These are phyloP conservation scores for Canariomyces notabilis DNA, from an alignment of 2,329 filamentous ascomycete genomes.

Conservation along the genomic window DNA sequence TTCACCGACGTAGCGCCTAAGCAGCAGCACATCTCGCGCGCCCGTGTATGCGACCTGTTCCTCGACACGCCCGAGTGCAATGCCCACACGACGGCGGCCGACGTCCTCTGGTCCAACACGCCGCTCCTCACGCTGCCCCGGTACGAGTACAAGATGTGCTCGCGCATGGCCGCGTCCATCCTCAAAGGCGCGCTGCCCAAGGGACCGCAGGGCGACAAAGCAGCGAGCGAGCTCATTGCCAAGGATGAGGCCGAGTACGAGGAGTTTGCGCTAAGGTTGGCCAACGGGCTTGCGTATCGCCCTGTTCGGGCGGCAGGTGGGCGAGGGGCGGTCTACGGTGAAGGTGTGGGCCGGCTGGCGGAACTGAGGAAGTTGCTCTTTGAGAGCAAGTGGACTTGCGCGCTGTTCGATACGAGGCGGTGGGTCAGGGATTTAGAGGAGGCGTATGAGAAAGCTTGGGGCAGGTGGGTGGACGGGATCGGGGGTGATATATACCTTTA, in stretches of 20 bases:
- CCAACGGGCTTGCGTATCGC: conserved; percentile 57
- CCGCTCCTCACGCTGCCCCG: conserved; percentile 84
- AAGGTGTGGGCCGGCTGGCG: conserved; percentile 63
- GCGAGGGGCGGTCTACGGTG: conserved; percentile 35
- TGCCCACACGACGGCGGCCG: conserved; percentile 93
- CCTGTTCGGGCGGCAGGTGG: conserved; percentile 26
- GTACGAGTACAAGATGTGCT: conserved; percentile 98
- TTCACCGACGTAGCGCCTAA: conserved; percentile 98
- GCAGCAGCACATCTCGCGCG: conserved; percentile 85
- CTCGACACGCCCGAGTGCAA: conserved; percentile 98
- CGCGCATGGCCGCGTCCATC: conserved; percentile 94
- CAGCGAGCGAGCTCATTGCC: conserved; percentile 72
- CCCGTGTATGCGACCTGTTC: conserved; percentile 88
- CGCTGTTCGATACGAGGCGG: conserved; percentile 81
- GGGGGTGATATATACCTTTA: conserved; percentile 88
- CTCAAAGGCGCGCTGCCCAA: conserved; percentile 82
- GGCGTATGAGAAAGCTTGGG: conserved; percentile 86
- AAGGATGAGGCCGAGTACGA: conserved; percentile 79
- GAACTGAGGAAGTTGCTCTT: conserved; percentile 79
- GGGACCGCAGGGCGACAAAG: conserved; percentile 58
- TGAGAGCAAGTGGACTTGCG: conserved; percentile 76
- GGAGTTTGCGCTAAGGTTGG: conserved; percentile 65
- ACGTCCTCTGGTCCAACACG: conserved; percentile 94
- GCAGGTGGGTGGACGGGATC: conserved; percentile 76
- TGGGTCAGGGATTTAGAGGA: conserved; percentile 89